Conservation (phyloP, 208 protist genomes). For the Jaenimonas drosophilae region DNA sequence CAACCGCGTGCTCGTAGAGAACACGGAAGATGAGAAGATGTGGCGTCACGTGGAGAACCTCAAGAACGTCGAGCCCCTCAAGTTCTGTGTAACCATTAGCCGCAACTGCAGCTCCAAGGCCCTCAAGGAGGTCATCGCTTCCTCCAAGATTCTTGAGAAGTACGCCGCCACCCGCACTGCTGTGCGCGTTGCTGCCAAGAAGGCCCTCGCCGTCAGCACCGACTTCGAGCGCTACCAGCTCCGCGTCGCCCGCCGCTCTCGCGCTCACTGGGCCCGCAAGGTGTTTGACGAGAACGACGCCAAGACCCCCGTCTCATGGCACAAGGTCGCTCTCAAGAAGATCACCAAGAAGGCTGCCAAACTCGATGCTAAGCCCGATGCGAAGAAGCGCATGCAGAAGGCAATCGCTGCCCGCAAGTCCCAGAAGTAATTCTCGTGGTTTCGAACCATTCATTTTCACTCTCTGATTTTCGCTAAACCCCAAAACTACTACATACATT, state of each 20-base stretch:
- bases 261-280: constrained; percentile 86
- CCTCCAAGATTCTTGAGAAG: constrained; percentile 73
- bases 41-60: constrained; percentile 87
- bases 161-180: constrained; percentile 80
- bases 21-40: constrained; percentile 83
- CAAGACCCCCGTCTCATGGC: constrained; percentile 83
- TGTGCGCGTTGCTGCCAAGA: constrained; percentile 65
- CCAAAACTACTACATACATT: too few relatives aligned
- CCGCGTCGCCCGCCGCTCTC: constrained; percentile 82
- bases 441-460: not conserved
- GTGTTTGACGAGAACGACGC: constrained; percentile 85
- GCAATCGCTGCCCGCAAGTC: constrained; percentile 53
- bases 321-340: constrained; percentile 82
- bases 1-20: constrained; percentile 88
- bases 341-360: constrained; percentile 81
- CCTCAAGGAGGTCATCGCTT: constrained; percentile 62
- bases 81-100: constrained; percentile 40
- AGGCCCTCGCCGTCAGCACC: constrained; percentile 68
- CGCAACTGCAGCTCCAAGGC: constrained; percentile 70
- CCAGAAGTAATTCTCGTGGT: constrained; percentile 1
- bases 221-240: constrained; percentile 92
- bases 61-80: constrained; percentile 82
- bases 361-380: constrained; percentile 55
- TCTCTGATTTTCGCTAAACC: not conserved
- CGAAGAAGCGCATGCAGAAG: constrained; percentile 87